Evolutionary conservation across 257 asterid genomes (phyloP).

Genomic region (Gardenia jasminoides): DNA sequence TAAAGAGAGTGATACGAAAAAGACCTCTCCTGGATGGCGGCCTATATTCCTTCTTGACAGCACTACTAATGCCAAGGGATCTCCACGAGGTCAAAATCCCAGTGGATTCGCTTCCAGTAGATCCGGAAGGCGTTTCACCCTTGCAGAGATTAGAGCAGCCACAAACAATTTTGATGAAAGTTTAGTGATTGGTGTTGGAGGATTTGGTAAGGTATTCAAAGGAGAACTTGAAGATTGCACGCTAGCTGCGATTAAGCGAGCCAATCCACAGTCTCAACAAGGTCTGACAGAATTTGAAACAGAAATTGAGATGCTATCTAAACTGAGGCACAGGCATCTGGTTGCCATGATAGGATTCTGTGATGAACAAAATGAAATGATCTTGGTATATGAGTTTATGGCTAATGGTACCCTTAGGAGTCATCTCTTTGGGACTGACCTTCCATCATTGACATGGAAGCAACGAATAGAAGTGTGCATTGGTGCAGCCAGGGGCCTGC

Average conservation of each 20-base stretch:
- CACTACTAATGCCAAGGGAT: slow-evolving; percentile 44
- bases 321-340: slow-evolving; percentile 75
- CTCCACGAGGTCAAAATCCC: slow-evolving; percentile 25
- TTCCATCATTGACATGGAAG: slow-evolving; percentile 68
- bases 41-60: slow-evolving; percentile 50
- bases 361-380: slow-evolving; percentile 81
- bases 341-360: slow-evolving; percentile 88
- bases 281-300: slow-evolving; percentile 81
- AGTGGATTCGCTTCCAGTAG: slow-evolving; percentile 39
- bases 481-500: slow-evolving; percentile 81
- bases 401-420: slow-evolving; percentile 74
- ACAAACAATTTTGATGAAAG: slow-evolving; percentile 68
- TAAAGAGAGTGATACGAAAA: slow-evolving; percentile 36
- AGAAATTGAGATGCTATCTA: slow-evolving; percentile 77
- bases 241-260: slow-evolving; percentile 66
- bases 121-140: slow-evolving; percentile 68
- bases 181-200: slow-evolving; percentile 80
- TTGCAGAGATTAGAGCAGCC: slow-evolving; percentile 65
- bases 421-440: slow-evolving; percentile 71
- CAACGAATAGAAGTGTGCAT: slow-evolving; percentile 73
- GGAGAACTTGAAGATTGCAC: slow-evolving; percentile 64
- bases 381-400: slow-evolving; percentile 91
- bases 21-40: slow-evolving; percentile 57
- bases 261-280: slow-evolving; percentile 89
- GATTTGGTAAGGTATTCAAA: slow-evolving; percentile 80